Evolutionary conservation across 805 yeast species (phyloP), one percentile per base, ranked within the genome.

Genomic region (Lipomyces chichibuensis): DNA sequence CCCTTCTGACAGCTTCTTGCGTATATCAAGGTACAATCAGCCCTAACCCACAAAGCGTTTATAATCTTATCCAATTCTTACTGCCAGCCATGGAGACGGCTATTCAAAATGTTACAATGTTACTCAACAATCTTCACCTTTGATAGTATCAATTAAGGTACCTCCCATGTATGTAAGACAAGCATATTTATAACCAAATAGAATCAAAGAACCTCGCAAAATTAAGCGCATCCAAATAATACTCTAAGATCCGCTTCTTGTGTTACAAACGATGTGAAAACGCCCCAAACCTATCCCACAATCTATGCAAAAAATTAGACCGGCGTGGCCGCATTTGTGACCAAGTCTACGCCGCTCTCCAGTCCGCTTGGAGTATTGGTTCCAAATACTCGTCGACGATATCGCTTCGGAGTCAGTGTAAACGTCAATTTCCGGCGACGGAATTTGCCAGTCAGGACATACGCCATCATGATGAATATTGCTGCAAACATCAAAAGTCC

Each of bases 401-500:
- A 63, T 55, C 66, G 57, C 53, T 63, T 63, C 20, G 71, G 67
- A 20, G 70, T 52, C 17, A 69, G 54, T 20, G 66, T 23, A 55
- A 60, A 67, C 35, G 69, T 63, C 60, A 69, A 54, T 20, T 37
- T 56, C 23, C 67, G 61, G 27, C 71, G 63, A 11, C 67, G 64
- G 14, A 60, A 60, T 33, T 64, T 67, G 49, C 71, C 71, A 11
- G 51, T 52, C 35, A 69, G 27, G 5, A 69, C 65, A 32, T 55
- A 63, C 35, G 65, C 70, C 69, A 68, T 63, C 49, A 63, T 32
- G 23, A 57, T n/a, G 32, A 69, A 67, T 1, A 69, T 61, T 32
- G 56, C 5, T 14, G 63, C 65, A 54, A 69, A 69, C 59, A 69
- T 23, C 23, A 69, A n/a, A 54, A 69, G 43, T 1, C 71, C 71